phyloP scores from a whole-genome alignment of 495 filamentous ascomycete genomes.

The Lindgomyces ingoldianus region DNA sequence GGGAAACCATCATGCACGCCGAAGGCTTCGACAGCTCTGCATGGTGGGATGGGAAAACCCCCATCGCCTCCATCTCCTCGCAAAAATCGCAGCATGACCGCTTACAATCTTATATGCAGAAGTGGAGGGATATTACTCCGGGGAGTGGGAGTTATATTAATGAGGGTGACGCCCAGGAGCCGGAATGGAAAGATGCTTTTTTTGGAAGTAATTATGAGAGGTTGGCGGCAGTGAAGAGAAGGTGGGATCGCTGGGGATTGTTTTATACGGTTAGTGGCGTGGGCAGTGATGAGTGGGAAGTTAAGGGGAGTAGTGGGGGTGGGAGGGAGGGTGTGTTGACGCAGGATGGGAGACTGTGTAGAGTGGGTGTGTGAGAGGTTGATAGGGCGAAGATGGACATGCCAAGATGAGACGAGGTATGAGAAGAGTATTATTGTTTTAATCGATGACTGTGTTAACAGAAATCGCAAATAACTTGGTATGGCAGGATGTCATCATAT shows the following conservation, averaged over 20 bases:
- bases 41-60: constrained; percentile 12
- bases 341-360: constrained; percentile 34
- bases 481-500: too few species aligned
- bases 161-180: constrained; percentile 37
- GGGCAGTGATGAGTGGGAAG: constrained; percentile 49
- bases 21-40: constrained; percentile 12
- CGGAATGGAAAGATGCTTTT: constrained; percentile 31
- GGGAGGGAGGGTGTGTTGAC: constrained; percentile 13
- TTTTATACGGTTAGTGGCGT: constrained; percentile 57
- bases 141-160: constrained; percentile 32
- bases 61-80: neutral
- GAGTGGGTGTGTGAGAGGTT: neutral
- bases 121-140: constrained; percentile 31
- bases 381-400: neutral
- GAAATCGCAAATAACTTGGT: too few species aligned
- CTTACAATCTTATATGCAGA: constrained; percentile 30
- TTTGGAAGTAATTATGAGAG: constrained; percentile 43
- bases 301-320: constrained; percentile 39
- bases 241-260: constrained; percentile 53
- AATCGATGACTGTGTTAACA: neutral
- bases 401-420: neutral
- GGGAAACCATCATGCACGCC: constrained; percentile 19
- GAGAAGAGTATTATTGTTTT: neutral
- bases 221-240: constrained; percentile 52
- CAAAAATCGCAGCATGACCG: neutral